A percentile compares a stretch with the other conserved stretches of the same genome.
Evolutionary conservation across 2,329 filamentous ascomycete genomes (phyloP).

Genomic region (Penicillium glabrum): DNA sequence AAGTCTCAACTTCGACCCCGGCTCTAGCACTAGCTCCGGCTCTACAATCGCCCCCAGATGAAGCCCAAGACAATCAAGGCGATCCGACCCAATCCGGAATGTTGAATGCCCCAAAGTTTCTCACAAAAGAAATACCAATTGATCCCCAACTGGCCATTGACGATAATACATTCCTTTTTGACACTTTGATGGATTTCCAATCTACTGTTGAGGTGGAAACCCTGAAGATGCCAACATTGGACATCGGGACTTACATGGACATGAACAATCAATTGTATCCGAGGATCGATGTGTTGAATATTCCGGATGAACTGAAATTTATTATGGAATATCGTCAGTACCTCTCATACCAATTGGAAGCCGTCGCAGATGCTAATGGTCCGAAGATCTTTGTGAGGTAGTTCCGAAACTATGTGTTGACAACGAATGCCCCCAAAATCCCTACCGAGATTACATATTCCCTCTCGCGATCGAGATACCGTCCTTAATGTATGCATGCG

Average conservation of each 20-base stretch:
- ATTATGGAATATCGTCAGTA: slow-evolving; percentile 6
- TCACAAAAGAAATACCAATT: background rate
- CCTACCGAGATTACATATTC: slow-evolving; percentile 2
- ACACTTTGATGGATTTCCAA: background rate
- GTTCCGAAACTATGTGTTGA: slow-evolving; percentile 6
- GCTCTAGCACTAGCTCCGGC: background rate
- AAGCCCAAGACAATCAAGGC: background rate
- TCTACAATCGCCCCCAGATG: background rate
- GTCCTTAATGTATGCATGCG: slow-evolving; percentile 3
- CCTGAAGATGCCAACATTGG: background rate
- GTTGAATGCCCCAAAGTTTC: background rate
- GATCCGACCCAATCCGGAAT: background rate
- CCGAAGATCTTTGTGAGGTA: slow-evolving; percentile 1
- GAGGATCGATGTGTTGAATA: background rate
- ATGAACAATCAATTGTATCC: background rate
- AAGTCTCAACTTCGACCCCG: no score
- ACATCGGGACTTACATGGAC: background rate
- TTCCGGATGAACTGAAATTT: slow-evolving; percentile 4
- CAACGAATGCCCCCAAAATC: slow-evolving; percentile 1
- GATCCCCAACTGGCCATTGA: background rate
- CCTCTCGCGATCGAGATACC: slow-evolving; percentile 4
- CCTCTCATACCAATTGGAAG: background rate
- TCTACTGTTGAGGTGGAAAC: background rate
- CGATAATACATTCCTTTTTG: background rate
- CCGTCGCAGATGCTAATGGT: background rate